Conservation (phyloP, 208 protist genomes). For the Herpetomonas samuelpessoai region DNA sequence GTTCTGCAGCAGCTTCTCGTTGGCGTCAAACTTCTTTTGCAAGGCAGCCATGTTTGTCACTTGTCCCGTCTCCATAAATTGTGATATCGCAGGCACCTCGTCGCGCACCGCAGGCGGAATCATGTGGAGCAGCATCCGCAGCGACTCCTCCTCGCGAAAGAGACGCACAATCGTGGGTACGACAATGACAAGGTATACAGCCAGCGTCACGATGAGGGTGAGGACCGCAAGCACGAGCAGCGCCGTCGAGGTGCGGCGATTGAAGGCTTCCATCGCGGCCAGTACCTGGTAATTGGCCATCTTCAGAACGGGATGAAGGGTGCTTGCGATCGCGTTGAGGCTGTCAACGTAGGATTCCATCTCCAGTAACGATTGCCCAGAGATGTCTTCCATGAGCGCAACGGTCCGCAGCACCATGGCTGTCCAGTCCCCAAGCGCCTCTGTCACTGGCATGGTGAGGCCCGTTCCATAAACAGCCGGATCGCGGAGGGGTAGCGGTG, state of each 20-base stretch:
- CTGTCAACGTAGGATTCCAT: neutral
- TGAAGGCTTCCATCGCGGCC: neutral
- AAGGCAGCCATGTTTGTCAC: constrained; percentile 18
- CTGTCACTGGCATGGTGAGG: neutral
- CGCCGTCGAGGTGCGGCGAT: neutral
- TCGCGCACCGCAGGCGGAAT: constrained; percentile 21
- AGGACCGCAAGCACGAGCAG: constrained; percentile 9
- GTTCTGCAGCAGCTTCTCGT: constrained; percentile 37
- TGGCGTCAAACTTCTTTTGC: constrained; percentile 20
- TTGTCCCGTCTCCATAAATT: constrained; percentile 20
- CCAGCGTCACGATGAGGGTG: constrained; percentile 9
- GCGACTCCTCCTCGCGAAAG: constrained; percentile 26
- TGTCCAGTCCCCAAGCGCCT: neutral
- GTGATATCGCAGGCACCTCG: constrained; percentile 23
- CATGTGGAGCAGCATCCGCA: constrained; percentile 24
- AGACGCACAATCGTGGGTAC: constrained; percentile 18
- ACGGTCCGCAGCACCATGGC: neutral
- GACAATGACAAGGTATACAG: constrained; percentile 9
- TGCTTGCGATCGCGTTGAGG: neutral
- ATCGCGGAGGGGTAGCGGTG: neutral
- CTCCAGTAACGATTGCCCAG: neutral
- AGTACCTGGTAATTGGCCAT: neutral
- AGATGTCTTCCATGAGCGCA: neutral
- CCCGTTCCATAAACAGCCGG: neutral
- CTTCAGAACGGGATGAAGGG: neutral